Evolutionary conservation across 768 basidiomycete genomes (phyloP).

Genomic region (Strobilomyces echinocephalus): DNA sequence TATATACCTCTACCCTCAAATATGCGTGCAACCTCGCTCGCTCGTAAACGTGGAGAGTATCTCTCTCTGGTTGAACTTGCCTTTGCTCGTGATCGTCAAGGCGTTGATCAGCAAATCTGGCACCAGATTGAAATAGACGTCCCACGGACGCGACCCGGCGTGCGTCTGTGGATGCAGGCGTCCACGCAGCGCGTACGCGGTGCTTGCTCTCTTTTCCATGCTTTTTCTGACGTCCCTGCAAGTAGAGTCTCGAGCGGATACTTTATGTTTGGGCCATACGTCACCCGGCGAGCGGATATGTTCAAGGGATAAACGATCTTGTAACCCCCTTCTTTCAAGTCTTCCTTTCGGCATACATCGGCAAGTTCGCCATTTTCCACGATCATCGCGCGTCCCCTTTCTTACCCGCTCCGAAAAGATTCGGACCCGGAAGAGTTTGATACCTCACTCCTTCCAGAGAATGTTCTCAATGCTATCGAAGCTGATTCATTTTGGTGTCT

Average conservation of each 20-base stretch:
- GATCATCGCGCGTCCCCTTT: not conserved
- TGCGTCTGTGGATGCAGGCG: constrained; percentile 85
- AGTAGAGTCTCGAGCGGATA: constrained; percentile 86
- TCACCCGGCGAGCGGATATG: constrained; percentile 97
- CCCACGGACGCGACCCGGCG: constrained; percentile 89
- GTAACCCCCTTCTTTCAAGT: constrained; percentile 98
- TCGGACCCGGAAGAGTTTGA: constrained; percentile 89
- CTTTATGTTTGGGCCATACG: constrained; percentile 99
- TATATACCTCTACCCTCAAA: constrained; percentile 85
- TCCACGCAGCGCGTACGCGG: constrained; percentile 79
- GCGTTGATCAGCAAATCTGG: constrained; percentile 96
- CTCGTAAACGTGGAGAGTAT: constrained; percentile 90
- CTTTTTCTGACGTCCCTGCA: constrained; percentile 19
- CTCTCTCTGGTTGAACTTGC: constrained; percentile 83
- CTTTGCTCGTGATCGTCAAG: constrained; percentile 80
- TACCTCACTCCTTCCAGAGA: constrained; percentile 63
- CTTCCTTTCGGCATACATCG: constrained; percentile 92
- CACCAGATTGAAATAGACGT: constrained; percentile 99
- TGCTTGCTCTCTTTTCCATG: not conserved
- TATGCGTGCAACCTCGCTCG: constrained; percentile 69
- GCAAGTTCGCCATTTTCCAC: constrained; percentile 38
- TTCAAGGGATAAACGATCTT: constrained; percentile 98
- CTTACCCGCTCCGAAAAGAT: constrained; percentile 44
- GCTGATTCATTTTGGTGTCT: constrained; percentile 99
- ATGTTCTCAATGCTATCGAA: constrained; percentile 80